Evolutionary conservation across 495 filamentous ascomycete genomes (phyloP), one percentile per base, ranked within the genome.

Genomic region (Peziza echinospora): DNA sequence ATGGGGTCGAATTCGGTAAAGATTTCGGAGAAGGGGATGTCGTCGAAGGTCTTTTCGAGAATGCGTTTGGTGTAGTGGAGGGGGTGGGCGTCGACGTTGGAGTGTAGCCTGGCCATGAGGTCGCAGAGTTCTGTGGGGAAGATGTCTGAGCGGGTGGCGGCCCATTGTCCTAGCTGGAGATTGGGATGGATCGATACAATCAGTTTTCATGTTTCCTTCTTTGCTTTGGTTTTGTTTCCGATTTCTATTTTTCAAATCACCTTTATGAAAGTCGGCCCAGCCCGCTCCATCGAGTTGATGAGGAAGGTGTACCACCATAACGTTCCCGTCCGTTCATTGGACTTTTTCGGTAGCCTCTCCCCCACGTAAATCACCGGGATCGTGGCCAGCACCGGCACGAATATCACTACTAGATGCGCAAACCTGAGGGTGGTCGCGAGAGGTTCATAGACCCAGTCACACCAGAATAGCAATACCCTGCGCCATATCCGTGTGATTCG

Each of bases 211-310:
- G n/a, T n/a, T n/a, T n/a, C n/a, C n/a, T n/a, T n/a, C 48, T 43
- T 26, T 13, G 19, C 4, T 46, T 53, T 34, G 51, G 47, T 17
- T 28, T n/a, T 22, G 5, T 21, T 49, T 5, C 34, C 21, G 17
- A 26, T 34, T 26, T 21, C 16, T 17, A 21, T 26, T n/a, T 11
- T 2, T 22, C n/a, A 39, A 26, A 26, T 24, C 64, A 89, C 85
- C 75, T 99, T 99, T 65, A 99, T 96, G 56, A 96, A 99, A 0
- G 91, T 86, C 26, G 91, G 85, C 5, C 91, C 91, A 26, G 86
- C 84, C 49, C 76, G 72, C 62, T 99, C 91, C 91, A 99, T 94
- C 2, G 77, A 69, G 45, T 68, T 71, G 5, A 96, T 83, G 34
- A 99, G 61, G 58, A 93, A 92, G 1, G 64, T 68, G 66, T 93